Evolutionary conservation across 2,329 filamentous ascomycete species (phyloP), one percentile per base, ranked within the genome.

Genomic region (Cercospora sp.): DNA sequence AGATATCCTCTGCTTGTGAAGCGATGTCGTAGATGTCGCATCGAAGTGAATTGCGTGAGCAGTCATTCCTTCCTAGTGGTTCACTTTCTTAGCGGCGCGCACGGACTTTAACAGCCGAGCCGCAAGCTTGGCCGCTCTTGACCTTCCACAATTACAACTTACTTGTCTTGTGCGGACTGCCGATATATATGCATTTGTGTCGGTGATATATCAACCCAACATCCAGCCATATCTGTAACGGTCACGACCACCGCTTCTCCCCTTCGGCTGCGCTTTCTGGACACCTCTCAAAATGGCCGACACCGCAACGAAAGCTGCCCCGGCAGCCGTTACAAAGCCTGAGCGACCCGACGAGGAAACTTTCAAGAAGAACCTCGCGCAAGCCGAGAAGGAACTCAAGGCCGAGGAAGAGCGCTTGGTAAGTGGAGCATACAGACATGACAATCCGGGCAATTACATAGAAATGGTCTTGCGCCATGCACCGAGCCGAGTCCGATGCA

Each of bases 381-480:
- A 91, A 82, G 91, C 91, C 28, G 92, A 98, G 82, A 96, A 97
- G 84, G 92, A 91, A 73, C 90, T 96, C 82, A 85, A 90, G 77
- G 88, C 88, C 63, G 86, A 90, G 59, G 91, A 95, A 83, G 89
- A 92, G 74, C 87, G 86, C 30, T 71, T 77, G 74, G 77, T 78
- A 73, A 31, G 64, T 65, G 39, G 30, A 65, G 16, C 31, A 13
- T 73, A 74, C 18, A 64, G 33, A 53, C 18, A 30, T 45, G 16
- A 58, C 20, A 57, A 12, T 62, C 9, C 45, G 31, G 9, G 13
- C n/a, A 33, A 2, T 39, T 12, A 6, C 12, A 59, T 59, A 13
- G n/a, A 36, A 36, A 8, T 28, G 30, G 28, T 9, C 13, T 36
- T 36, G 31, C 31, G 55, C 55, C 18, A 36, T 59, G 55, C 55